phyloP scores from a whole-genome alignment of 768 basidiomycete genomes.

The Russula sp. region DNA sequence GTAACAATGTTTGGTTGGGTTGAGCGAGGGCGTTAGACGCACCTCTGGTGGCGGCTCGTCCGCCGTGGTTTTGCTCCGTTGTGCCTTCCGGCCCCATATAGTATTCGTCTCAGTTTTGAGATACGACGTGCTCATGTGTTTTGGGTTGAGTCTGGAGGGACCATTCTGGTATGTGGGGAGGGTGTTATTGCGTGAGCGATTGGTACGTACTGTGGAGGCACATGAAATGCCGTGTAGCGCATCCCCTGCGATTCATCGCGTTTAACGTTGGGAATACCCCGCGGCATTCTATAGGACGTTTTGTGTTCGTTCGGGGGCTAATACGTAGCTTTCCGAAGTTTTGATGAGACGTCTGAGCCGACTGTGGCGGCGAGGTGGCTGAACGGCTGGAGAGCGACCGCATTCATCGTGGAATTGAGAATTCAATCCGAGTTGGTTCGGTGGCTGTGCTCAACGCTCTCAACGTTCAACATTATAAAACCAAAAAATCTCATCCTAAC shows the following conservation, averaged over 20 bases:
- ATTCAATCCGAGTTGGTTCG: no score
- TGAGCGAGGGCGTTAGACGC: background rate
- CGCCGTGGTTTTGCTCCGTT: slow-evolving; percentile 24
- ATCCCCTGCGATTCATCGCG: slow-evolving; percentile 70
- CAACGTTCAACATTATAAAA: background rate
- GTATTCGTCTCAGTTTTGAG: slow-evolving; percentile 70
- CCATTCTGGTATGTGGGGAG: background rate
- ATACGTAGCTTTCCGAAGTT: background rate
- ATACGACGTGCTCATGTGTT: slow-evolving; percentile 71
- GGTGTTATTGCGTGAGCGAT: background rate
- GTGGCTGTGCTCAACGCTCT: background rate
- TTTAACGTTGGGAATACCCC: slow-evolving; percentile 74
- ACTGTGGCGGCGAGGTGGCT: background rate
- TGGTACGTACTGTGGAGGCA: slow-evolving; percentile 44
- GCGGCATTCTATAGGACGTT: slow-evolving; percentile 47
- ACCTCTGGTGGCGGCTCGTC: slow-evolving; percentile 25
- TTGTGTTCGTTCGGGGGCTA: background rate
- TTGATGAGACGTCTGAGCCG: background rate
- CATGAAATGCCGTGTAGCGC: slow-evolving; percentile 74
- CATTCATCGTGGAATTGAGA: background rate
- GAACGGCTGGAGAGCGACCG: background rate
- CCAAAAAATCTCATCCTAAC: background rate
- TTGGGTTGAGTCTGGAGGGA: slow-evolving; percentile 58
- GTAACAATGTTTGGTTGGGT: background rate
- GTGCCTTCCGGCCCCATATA: slow-evolving; percentile 63